Conservation (phyloP, 2,329 filamentous ascomycete species). For the Lecanicillium sp. region DNA sequence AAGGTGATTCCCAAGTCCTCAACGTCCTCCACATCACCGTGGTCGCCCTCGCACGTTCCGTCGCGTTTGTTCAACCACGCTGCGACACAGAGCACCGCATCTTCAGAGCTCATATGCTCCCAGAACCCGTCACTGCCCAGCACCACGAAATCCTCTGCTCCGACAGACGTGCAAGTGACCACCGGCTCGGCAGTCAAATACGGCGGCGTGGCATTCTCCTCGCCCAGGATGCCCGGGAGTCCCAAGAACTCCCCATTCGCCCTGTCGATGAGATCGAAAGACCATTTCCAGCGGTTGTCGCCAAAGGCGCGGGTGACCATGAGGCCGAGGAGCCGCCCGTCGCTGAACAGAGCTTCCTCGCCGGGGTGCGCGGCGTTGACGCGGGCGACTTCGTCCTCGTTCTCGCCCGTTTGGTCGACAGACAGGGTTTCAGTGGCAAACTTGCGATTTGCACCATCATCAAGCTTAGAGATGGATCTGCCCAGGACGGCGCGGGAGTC, state of each 20-base stretch:
- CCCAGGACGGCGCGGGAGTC: neutral
- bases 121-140: conserved; percentile 16
- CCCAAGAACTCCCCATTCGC: neutral
- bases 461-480: too few species aligned
- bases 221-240: neutral
- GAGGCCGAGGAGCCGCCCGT: neutral
- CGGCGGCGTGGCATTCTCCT: neutral
- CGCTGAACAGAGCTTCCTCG: neutral
- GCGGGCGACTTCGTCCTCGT: neutral
- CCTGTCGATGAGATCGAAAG: neutral
- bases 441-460: too few species aligned
- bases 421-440: too few species aligned
- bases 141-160: conserved; percentile 15
- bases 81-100: conserved; percentile 10
- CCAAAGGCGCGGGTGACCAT: neutral
- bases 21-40: neutral
- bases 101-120: conserved; percentile 12
- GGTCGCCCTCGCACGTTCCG: neutral
- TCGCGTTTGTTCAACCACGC: conserved; percentile 11
- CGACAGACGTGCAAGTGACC: conserved; percentile 1
- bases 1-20: neutral
- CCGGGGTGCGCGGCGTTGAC: neutral
- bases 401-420: neutral
- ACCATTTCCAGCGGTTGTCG: conserved; percentile 3
- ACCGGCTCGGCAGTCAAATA: conserved; percentile 14